Evolutionary conservation across 1,139 yeast genomes (phyloP), one percentile per base, ranked within the genome.

Genomic region (Lipomyces yarrowii): DNA sequence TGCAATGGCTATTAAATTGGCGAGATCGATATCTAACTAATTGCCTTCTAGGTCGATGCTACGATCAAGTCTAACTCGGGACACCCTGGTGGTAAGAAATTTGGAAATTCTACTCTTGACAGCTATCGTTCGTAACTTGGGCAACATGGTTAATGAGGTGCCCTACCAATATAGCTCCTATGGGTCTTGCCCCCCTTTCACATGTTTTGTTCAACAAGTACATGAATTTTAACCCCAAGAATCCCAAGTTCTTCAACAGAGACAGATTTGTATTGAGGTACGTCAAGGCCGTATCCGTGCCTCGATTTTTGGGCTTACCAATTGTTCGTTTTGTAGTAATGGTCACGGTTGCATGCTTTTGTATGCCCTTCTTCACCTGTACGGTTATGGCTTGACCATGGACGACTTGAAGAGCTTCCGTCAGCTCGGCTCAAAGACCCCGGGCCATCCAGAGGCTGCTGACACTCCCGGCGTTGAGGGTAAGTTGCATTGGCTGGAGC

Each of bases 331-430:
- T 26, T n/a, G 18, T 33, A 69, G 71, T 32, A 94, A 94, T 80
- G 99, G 99, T 76, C 99, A 94, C 81, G 97, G 97, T 59, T 91
- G 96, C 80, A 97, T 97, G 69, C 83, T 94, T 72, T 84, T 91
- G 77, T 96, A 94, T 85, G 83, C 96, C 59, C 80, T 94, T 81
- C 84, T 94, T 77, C 96, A 90, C 80, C 83, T 96, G 75, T 87
- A 86, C 76, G 98, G 98, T 68, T 94, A 86, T 83, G 90, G 86
- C 75, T 83, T 88, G 78, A 77, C 91, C 64, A 81, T 94, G 71
- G 97, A 92, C 61, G 99, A 96, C 80, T 84, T 94, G 80, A 90
- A 92, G 84, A 81, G 84, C 71, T 94, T 94, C 83, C 91, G 99
- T 86, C 96, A 91, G 81, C 81, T 93, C 75, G 84, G 85, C 77